Conservation (phyloP, 345 rosid species). For the Balakata baccata region DNA sequence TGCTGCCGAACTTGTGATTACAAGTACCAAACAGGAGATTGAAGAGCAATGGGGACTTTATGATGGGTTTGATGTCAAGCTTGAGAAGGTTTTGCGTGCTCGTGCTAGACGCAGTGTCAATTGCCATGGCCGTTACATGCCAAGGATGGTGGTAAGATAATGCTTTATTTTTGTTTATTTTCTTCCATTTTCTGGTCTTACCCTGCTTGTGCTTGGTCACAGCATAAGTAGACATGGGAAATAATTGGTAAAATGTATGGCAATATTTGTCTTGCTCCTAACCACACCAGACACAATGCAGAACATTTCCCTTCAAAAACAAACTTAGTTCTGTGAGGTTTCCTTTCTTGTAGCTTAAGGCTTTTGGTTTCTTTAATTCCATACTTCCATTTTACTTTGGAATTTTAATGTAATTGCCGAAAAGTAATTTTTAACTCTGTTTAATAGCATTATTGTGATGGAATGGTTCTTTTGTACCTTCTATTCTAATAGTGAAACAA, state of each 20-base stretch:
- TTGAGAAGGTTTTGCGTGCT: slow-evolving; percentile 86
- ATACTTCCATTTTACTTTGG: neutral
- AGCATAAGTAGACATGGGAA: neutral
- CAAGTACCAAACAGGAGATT: slow-evolving; percentile 91
- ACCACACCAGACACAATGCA: slow-evolving; percentile 2
- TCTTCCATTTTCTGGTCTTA: neutral
- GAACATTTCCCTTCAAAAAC: neutral
- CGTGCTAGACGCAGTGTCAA: slow-evolving; percentile 87
- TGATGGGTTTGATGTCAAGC: slow-evolving; percentile 96
- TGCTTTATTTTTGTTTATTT: neutral
- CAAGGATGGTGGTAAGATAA: slow-evolving; percentile 84
- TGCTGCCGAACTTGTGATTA: slow-evolving; percentile 94
- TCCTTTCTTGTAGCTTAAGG: neutral
- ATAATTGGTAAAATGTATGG: slow-evolving; percentile 1
- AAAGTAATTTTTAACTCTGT: neutral
- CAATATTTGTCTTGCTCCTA: slow-evolving; percentile 1
- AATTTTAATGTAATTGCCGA: too few species aligned
- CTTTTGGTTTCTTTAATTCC: neutral
- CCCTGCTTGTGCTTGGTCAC: neutral
- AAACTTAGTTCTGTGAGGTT: slow-evolving; percentile 1
- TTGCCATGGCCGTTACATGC: slow-evolving; percentile 95
- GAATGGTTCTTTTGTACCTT: slow-evolving; percentile 10
- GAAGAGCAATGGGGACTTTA: slow-evolving; percentile 99
- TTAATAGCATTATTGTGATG: neutral
- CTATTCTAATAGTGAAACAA: slow-evolving; percentile 9